Base-by-base conservation (phyloP, 768 basidiomycete genomes). In the Dioszegia crocea region DNA sequence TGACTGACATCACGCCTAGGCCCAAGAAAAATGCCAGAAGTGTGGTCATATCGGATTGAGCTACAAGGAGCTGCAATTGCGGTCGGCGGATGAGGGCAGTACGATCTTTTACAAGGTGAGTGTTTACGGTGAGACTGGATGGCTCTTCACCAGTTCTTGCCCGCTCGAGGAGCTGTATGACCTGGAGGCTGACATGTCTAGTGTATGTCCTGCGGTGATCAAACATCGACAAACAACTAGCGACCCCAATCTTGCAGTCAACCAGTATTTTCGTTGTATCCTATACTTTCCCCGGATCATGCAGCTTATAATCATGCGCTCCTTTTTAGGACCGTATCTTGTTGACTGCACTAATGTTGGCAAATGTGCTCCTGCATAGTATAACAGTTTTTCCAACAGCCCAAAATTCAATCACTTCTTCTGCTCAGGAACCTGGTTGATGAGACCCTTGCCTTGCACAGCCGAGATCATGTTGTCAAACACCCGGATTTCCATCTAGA, bases 41-140 rank as follows among this genome's bases (percentile, higher is more conserved):
- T 97, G 92, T 68, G 89, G 88, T 27, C 84, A 91, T 78, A 79
- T 84, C 62, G 87, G 89, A 64, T 87, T 92, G 31, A 91, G 85
- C 68, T 91, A 90, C 62, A 88, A 90, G 78, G 88, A 91, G 76
- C 84, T 86, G 78, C 90, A 93, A 83, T 87, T 88, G 61, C 84
- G 91, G 49, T 89, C 89, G 64, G 92, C 90, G 38, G 92, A 94
- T 77, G 92, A 94, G 81, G 92, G 92, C 2, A 89, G 89, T 30
- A 96, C 91, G 12, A 86, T 93, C 68, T 86, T 94, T 76, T 96
- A 93, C 77, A 90, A 86, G n/a, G 91, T 91, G 73, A 61, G 88
- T 81, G 33, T 23, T 2, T 9, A 21, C 11, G 10, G 31, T 39
- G n/a, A n/a, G n/a, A n/a, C n/a, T n/a, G n/a, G n/a, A n/a, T n/a